Base-by-base conservation (phyloP, 2,329 filamentous ascomycete species). In the Claviceps citrina region DNA sequence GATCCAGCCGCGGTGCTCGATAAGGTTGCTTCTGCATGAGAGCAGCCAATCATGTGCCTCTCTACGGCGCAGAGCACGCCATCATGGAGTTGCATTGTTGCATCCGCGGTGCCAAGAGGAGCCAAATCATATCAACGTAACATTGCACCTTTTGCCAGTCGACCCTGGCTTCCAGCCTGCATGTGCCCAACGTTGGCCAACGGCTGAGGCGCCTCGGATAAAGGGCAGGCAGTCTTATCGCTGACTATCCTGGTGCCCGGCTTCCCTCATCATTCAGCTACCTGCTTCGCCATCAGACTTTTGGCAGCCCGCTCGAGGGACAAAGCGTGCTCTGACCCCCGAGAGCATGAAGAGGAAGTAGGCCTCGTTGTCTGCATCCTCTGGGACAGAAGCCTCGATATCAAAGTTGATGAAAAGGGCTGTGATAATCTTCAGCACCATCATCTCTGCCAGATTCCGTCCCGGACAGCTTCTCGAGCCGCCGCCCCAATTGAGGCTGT, bases 281-380 rank as follows among this genome's bases (percentile, higher is more conserved):
- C 36, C 16, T 12, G 26, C 22, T 10, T 26, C 33, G 10, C 1
- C 33, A 9, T 35, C 3, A 19, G 25, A n/a, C n/a, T 18, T 7
- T 25, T n/a, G 12, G 22, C 10, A 31, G 3, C 26, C 13, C 16
- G 7, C 3, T 12, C 33, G 27, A 13, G 37, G 12, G 20, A 42
- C 47, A 27, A 71, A 71, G 0, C 56, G 53, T 1, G 50, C 66
- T 45, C 53, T 64, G 3, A 66, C 62, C 0, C 67, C 68, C 0
- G 63, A 67, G 47, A 70, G 44, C 62, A 72, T 70, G 1, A 66
- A 68, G 51, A 73, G 52, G 41, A 72, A 73, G 40, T 71, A 72
- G 7, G 63, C 63, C 2, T 55, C 58, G 32, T 61, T 59, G 1
- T 62, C 51, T 3, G 59, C 50, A 2, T 66, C 59, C 0, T 48